These are phyloP conservation scores for Cystobasidium pallidum DNA, from an alignment of 1,284 basidiomycete species.

Conservation along the genomic window DNA sequence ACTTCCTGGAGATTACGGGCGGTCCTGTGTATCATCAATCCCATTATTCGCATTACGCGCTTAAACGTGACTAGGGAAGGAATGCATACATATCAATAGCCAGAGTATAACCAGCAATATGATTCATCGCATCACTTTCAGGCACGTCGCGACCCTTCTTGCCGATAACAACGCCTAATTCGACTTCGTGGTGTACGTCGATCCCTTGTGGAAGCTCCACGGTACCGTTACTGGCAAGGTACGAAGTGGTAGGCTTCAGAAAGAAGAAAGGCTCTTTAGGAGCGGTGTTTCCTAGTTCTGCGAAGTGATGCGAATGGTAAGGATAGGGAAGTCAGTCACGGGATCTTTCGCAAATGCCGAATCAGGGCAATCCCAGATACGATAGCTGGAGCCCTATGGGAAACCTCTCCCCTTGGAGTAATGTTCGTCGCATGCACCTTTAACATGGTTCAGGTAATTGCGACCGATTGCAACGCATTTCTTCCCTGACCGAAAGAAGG, in stretches of 20 bases:
- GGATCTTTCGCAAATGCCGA: neutral
- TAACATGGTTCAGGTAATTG: conserved; percentile 45
- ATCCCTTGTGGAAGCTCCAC: conserved; percentile 87
- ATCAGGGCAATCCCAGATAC: too few relatives aligned
- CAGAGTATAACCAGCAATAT: conserved; percentile 79
- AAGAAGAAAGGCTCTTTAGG: conserved; percentile 99
- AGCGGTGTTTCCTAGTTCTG: conserved; percentile 85
- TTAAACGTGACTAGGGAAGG: neutral
- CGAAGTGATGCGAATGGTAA: conserved; percentile 84
- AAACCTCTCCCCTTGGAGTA: too few relatives aligned
- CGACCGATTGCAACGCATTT: conserved; percentile 47
- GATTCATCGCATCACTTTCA: conserved; percentile 69
- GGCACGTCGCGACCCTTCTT: conserved; percentile 79
- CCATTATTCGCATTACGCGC: conserved; percentile 12
- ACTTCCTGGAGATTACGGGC: conserved; percentile 92
- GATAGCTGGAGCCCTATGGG: too few relatives aligned
- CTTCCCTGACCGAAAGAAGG: conserved; percentile 43
- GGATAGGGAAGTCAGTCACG: conserved; percentile 59
- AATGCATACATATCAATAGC: conserved; percentile 47
- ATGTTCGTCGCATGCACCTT: conserved; percentile 16
- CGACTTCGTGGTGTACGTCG: conserved; percentile 92
- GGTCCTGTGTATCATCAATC: conserved; percentile 68
- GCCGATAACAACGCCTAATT: conserved; percentile 94
- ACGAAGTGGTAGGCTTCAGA: conserved; percentile 92
- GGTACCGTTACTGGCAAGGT: conserved; percentile 71